These are phyloP conservation scores for Besnoitia besnoiti DNA, from an alignment of 169 alveolate species.

Conservation along the genomic window DNA sequence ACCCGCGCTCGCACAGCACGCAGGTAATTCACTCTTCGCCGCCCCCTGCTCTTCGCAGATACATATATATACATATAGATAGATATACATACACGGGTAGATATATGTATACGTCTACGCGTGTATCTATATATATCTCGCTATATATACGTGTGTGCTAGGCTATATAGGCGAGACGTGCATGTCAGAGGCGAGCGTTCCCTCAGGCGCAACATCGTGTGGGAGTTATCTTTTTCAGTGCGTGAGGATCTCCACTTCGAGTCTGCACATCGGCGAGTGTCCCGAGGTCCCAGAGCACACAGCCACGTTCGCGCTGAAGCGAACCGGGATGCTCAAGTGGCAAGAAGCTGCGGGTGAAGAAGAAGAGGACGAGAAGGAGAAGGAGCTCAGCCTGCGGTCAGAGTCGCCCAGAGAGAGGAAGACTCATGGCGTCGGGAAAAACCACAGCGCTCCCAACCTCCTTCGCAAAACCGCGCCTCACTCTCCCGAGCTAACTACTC, in stretches of 20 bases:
- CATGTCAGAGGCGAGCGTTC: neutral
- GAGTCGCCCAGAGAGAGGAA: conserved; percentile 1
- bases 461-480: neutral
- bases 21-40: neutral
- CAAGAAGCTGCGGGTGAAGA: conserved; percentile 2
- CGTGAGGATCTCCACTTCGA: conserved; percentile 6
- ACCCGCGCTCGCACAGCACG: conserved; percentile 35
- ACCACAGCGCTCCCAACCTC: conserved; percentile 28
- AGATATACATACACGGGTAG: too few species aligned
- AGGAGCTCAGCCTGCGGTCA: neutral
- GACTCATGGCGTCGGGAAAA: neutral
- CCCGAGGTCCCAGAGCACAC: conserved; percentile 41
- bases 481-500: neutral
- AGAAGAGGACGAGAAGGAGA: neutral
- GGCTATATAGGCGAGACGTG: neutral
- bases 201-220: too few species aligned
- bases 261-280: conserved; percentile 52
- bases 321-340: conserved; percentile 45
- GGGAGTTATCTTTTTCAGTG: too few species aligned
- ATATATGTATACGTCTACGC: too few species aligned
- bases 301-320: conserved; percentile 37
- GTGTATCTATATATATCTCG: too few species aligned
- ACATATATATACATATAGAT: too few species aligned
- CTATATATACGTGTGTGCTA: neutral
- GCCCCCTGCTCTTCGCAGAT: neutral